phyloP scores from a whole-genome alignment of 2,329 filamentous ascomycete genomes.

The Albophoma yamanashiensis region DNA sequence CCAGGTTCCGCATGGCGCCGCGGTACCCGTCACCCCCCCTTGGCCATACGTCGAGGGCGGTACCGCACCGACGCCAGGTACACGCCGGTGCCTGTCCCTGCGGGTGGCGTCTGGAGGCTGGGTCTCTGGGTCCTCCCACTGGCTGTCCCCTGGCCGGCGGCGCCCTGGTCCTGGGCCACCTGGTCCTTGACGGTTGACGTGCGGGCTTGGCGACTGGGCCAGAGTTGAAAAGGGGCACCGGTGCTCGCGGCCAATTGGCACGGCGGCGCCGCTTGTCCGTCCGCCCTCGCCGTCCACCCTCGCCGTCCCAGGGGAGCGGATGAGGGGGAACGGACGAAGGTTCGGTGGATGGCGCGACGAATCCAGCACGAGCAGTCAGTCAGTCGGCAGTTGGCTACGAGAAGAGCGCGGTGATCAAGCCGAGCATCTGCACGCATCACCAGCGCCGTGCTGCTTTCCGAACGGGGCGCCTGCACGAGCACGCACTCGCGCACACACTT shows the following conservation, averaged over 20 bases:
- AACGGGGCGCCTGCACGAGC: not conserved
- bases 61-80: not conserved
- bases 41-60: not conserved
- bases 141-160: not conserved
- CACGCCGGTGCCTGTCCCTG: not conserved
- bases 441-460: not conserved
- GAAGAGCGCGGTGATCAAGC: not conserved
- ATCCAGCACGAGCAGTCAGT: not conserved
- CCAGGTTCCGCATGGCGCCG: not conserved
- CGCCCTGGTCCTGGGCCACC: not conserved
- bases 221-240: not conserved
- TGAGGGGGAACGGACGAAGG: not conserved
- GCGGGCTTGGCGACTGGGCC: not conserved
- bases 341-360: not conserved
- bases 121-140: not conserved
- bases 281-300: too few relatives aligned
- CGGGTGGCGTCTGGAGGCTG: not conserved
- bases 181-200: not conserved
- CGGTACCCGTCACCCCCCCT: not conserved
- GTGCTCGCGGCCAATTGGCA: not conserved
- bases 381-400: too few relatives aligned
- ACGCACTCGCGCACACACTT: too few relatives aligned
- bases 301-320: too few relatives aligned
- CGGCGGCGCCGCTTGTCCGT: too few relatives aligned
- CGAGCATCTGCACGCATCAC: not conserved